Evolutionary conservation across 805 yeast species (phyloP).

Genomic region (Saccharomycopsis sp.): DNA sequence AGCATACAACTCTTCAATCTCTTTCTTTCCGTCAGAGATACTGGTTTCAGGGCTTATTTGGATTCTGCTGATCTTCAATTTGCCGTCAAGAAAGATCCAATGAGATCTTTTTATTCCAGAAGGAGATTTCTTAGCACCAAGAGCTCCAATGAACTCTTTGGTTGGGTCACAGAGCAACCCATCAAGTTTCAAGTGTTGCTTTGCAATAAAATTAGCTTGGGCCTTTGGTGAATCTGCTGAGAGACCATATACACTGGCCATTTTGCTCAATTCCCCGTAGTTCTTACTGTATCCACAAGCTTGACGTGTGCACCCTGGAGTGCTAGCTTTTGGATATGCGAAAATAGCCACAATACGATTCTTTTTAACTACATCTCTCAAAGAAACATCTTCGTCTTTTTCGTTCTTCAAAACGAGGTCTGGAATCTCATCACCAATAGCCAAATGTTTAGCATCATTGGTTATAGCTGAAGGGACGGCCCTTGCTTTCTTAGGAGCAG

Average conservation of each 20-base stretch:
- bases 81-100: conserved; percentile 81
- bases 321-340: conserved; percentile 87
- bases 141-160: conserved; percentile 54
- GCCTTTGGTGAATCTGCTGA: conserved; percentile 78
- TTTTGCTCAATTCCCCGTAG: conserved; percentile 45
- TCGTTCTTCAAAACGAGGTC: conserved; percentile 59
- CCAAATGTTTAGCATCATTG: conserved; percentile 21
- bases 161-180: conserved; percentile 67
- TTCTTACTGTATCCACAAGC: conserved; percentile 81
- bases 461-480: neutral
- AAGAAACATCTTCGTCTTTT: conserved; percentile 53
- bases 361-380: conserved; percentile 35
- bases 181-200: conserved; percentile 67
- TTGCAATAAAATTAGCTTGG: conserved; percentile 67
- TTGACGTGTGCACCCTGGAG: conserved; percentile 96
- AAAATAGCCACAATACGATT: conserved; percentile 47
- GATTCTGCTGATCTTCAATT: conserved; percentile 38
- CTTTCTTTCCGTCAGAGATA: conserved; percentile 50
- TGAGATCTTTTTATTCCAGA: conserved; percentile 81
- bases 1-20: conserved; percentile 40
- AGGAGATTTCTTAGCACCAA: conserved; percentile 83
- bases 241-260: conserved; percentile 66
- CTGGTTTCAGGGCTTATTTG: conserved; percentile 50
- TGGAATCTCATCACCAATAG: conserved; percentile 63
- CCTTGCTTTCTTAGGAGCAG: neutral